Conservation (phyloP, 257 asterid genomes). For the Nicotiana paniculata region DNA sequence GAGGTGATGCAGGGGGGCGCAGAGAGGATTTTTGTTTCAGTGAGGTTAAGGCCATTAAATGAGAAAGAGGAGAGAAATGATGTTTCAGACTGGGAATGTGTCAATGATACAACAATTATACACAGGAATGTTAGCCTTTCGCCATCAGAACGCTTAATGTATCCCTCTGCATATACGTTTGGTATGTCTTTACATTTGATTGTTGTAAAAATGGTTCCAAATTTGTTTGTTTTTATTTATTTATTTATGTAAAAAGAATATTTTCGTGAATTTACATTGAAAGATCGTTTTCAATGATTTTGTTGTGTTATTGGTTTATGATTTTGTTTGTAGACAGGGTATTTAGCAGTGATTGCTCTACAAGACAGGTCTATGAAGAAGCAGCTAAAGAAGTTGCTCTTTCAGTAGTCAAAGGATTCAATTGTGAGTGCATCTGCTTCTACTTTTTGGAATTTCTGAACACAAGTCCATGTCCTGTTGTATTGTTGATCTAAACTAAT, state of each 20-base stretch:
- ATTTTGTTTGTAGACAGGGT: conserved; percentile 55
- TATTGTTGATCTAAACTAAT: background rate
- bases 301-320: background rate
- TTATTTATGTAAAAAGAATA: background rate
- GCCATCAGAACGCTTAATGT: conserved; percentile 46
- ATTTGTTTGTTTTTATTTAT: no score
- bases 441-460: background rate
- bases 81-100: conserved; percentile 75
- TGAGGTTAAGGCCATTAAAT: conserved; percentile 73
- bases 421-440: conserved; percentile 43
- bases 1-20: conserved; percentile 27
- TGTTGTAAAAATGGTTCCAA: background rate
- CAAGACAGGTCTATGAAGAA: conserved; percentile 75
- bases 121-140: conserved; percentile 45
- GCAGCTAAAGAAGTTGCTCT: conserved; percentile 81
- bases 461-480: background rate
- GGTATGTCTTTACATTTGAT: conserved; percentile 34
- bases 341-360: conserved; percentile 49
- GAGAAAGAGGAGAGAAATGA: conserved; percentile 47
- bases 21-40: conserved; percentile 83
- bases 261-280: background rate
- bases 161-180: conserved; percentile 61
- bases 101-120: conserved; percentile 58
- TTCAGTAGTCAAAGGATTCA: conserved; percentile 76
- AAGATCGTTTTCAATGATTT: background rate